Conservation (phyloP, 306 rosid species). For the Rosa persica region DNA sequence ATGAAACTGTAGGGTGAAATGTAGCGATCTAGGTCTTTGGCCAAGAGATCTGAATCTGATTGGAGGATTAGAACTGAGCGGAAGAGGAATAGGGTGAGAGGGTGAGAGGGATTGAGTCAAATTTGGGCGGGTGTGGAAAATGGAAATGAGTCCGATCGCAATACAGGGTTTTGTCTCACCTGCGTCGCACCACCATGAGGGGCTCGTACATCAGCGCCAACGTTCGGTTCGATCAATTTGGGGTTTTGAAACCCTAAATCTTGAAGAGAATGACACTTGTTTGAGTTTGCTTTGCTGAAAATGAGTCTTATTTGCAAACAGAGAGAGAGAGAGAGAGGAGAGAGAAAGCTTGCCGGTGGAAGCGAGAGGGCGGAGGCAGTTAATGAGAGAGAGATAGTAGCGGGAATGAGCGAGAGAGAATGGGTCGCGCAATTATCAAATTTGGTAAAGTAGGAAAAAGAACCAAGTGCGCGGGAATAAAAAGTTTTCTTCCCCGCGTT, state of each 20-base stretch:
- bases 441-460: no score
- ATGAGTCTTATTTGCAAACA: slow-evolving; percentile 9
- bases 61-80: background rate
- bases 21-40: slow-evolving; percentile 3
- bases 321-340: background rate
- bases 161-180: slow-evolving; percentile 14
- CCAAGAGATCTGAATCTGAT: slow-evolving; percentile 15
- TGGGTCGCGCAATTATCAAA: no score
- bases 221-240: slow-evolving; percentile 3
- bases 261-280: slow-evolving; percentile 28
- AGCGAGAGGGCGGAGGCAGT: no score
- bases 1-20: slow-evolving; percentile 8
- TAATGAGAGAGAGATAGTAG: no score
- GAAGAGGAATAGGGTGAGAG: no score
- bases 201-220: slow-evolving; percentile 16
- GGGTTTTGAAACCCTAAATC: slow-evolving; percentile 26
- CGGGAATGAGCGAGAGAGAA: no score
- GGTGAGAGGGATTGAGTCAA: slow-evolving; percentile 27
- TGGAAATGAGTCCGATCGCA: slow-evolving; percentile 25
- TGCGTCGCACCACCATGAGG: slow-evolving; percentile 42
- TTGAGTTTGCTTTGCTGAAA: slow-evolving; percentile 8
- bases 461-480: no score
- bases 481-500: no score
- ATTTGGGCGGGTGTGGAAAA: slow-evolving; percentile 46
- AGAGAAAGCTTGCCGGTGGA: no score